Evolutionary conservation across 306 rosid species (phyloP), one percentile per base, ranked within the genome.

Genomic region (Citrullus mucosospermus): DNA sequence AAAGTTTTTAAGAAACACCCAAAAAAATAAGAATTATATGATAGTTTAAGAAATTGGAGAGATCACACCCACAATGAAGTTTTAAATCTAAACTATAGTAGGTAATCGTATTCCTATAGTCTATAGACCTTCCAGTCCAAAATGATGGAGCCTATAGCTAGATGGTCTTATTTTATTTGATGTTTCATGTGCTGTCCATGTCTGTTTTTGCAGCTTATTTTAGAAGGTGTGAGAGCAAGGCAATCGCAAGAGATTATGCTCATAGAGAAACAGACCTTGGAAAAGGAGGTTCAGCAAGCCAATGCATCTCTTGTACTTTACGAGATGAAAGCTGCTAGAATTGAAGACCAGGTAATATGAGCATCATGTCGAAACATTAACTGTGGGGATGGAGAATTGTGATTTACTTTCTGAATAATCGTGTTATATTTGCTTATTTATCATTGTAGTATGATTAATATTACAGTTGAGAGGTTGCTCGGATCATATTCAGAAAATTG

Each of bases 321-420:
- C 80, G 93, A 91, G 75, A 62, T 83, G 81, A 96, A 91, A 84
- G 86, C 89, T 76, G 80, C 89, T 43, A 90, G 89, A 82, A 87
- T 96, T 66, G 96, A 90, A 75, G 98, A 92, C 67, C 98, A 92
- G 98, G 99, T 95, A 74, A 82, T 79, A 75, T 75, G 13, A 41
- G 56, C 78, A 77, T 79, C 28, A 32, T 65, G 34, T 78, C 39
- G 38, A 77, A 66, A 53, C 32, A 22, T 50, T 17, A 76, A 38
- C 25, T 65, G 48, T 18, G 5, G 44, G 59, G 28, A 59, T 62
- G 60, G 44, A 46, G 25, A 41, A 32, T 48, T 50, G 43, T 50
- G 50, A 15, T 30, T 50, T 50, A 25, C 43, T 50, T 48, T 50
- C 59, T 12, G 54, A 59, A 69, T 82, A 60, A 70, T 58, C 14